Percentiles rank a stretch among this genome's conserved stretches.
Conservation (phyloP, 768 basidiomycete species). For the Rhodotorula taiwanensis region DNA sequence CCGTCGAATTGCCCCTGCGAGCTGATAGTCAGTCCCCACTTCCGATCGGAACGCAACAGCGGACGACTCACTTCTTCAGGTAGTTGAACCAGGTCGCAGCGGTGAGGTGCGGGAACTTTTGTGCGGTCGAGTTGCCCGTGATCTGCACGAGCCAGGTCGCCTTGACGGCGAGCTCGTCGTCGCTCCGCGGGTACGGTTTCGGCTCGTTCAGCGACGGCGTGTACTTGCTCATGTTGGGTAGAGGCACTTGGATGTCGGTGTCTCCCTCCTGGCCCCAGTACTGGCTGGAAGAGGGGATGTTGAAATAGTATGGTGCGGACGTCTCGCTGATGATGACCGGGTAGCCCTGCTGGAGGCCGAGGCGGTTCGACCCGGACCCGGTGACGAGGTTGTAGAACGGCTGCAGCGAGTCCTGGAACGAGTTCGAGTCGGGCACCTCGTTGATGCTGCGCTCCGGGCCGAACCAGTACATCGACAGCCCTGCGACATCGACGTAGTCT, state of each 20-base stretch:
- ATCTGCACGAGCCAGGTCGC: slow-evolving; percentile 31
- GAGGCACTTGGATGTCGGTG: slow-evolving; percentile 12
- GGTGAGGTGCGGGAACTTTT: slow-evolving; percentile 20
- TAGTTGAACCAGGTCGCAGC: slow-evolving; percentile 29
- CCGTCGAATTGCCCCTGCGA: neutral
- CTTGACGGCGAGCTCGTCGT: slow-evolving; percentile 33
- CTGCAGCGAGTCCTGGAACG: slow-evolving; percentile 10
- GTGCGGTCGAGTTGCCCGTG: slow-evolving; percentile 19
- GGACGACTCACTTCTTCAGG: slow-evolving; percentile 9
- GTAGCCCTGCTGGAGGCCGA: slow-evolving; percentile 16
- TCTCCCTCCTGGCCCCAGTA: slow-evolving; percentile 24
- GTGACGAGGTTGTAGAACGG: slow-evolving; percentile 31
- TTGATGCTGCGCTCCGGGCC: slow-evolving; percentile 18
- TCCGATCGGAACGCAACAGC: too few species aligned
- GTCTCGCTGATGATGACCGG: slow-evolving; percentile 31
- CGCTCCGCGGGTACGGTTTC: slow-evolving; percentile 1
- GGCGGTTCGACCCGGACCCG: slow-evolving; percentile 6
- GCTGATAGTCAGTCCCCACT: neutral
- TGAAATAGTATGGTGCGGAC: slow-evolving; percentile 29
- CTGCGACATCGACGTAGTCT: slow-evolving; percentile 33
- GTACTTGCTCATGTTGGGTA: slow-evolving; percentile 19
- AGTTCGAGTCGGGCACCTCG: slow-evolving; percentile 1
- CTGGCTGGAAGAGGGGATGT: slow-evolving; percentile 5
- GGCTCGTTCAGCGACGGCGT: slow-evolving; percentile 3
- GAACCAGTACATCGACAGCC: slow-evolving; percentile 29